These are phyloP conservation scores for Pseudogymnoascus sp. DNA, from an alignment of 2,329 filamentous ascomycete species.

Conservation along the genomic window DNA sequence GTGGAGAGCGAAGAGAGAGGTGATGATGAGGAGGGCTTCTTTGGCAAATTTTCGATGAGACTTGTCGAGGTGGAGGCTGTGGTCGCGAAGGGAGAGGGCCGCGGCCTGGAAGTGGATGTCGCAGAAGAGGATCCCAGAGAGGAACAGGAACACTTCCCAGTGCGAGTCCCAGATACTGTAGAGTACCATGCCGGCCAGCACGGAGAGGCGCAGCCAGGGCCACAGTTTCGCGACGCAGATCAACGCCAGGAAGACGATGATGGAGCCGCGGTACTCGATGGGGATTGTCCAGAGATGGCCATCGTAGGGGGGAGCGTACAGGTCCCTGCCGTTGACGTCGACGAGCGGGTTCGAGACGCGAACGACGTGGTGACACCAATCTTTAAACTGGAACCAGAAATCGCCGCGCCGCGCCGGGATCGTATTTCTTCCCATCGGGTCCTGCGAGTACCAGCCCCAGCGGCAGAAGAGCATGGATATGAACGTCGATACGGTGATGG, in stretches of 20 bases:
- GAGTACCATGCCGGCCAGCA: conserved; percentile 44
- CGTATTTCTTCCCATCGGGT: neutral
- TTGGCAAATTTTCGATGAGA: neutral
- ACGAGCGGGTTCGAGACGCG: neutral
- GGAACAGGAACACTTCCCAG: conserved; percentile 33
- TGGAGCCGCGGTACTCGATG: conserved; percentile 55
- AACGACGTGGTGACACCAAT: neutral
- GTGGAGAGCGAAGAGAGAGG: conserved; percentile 10
- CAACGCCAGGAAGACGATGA: conserved; percentile 42
- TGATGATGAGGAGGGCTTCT: neutral
- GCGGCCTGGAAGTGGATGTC: conserved; percentile 49
- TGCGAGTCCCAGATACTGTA: conserved; percentile 47
- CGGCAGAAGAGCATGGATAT: conserved; percentile 17
- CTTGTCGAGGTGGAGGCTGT: too few relatives aligned
- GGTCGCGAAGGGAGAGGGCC: neutral
- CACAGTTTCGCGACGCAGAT: neutral
- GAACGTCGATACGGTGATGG: conserved; percentile 37
- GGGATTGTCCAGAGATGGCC: conserved; percentile 58
- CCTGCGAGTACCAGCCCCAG: neutral
- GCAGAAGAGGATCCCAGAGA: conserved; percentile 53
- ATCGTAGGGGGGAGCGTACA: neutral
- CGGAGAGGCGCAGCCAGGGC: conserved; percentile 39
- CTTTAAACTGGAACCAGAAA: neutral
- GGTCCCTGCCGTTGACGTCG: neutral
- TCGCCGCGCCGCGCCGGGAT: neutral